Base-by-base conservation (phyloP, 2,329 filamentous ascomycete genomes). In the Pyrenochaeta sp. region DNA sequence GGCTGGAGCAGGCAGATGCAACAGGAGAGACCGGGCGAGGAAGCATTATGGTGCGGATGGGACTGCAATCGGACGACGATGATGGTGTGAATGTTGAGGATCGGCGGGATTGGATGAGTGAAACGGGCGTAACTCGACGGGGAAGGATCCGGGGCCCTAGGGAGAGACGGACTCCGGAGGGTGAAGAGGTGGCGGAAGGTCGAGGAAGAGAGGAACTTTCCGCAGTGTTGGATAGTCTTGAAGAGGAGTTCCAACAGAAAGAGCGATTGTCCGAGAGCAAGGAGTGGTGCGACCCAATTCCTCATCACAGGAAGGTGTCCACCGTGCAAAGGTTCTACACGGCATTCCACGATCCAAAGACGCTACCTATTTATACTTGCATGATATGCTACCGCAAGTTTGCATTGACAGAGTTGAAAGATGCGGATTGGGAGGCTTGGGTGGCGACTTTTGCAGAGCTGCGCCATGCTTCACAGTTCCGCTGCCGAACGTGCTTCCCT, bases 221-320 rank as follows among this genome's bases (percentile, higher is more conserved):
- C n/a, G 29, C 9, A 23, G 23, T 42, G 7, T 9, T 49, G 18
- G 20, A 36, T 11, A 12, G 11, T 18, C 27, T 49, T 2, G 46
- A 49, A 7, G 46, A 49, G 23, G 46, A 49, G 20, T 49, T 42
- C 20, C 21, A 31, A 32, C 36, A 49, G 46, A 49, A 49, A 43
- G 27, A 42, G 15, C 36, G 36, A 18, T 7, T 15, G 35, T 49
- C 37, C 7, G 6, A 49, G 21, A 11, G 21, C 11, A 17, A 20
- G n/a, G 4, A 18, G n/a, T 49, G 29, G 46, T 49, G 46, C 33
- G 14, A 20, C 21, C 32, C 44, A 21, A 36, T 46, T 18, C 44
- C 31, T 29, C 31, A 36, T 27, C 9, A 36, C 7, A 46, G 31
- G 17, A 46, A 36, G 44, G 44, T 46, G 4, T 6, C 10, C 14